These are phyloP conservation scores for Trichosanthes cucumerina DNA, from an alignment of 306 rosid species.

Conservation along the genomic window DNA sequence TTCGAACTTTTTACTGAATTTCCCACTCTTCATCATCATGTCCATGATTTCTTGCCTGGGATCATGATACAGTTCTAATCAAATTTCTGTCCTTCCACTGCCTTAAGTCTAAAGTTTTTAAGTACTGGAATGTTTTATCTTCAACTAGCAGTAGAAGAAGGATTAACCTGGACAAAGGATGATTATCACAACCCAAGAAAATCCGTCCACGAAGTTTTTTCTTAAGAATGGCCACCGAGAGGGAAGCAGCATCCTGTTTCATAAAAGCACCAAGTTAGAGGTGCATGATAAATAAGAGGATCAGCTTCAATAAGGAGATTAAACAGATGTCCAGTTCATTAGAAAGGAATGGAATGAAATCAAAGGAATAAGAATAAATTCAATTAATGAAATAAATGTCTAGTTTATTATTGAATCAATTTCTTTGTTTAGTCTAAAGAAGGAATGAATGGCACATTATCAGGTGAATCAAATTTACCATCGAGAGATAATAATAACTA, in stretches of 20 bases:
- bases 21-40: conserved; percentile 63
- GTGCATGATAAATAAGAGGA: conserved; percentile 1
- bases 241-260: conserved; percentile 85
- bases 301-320: background rate
- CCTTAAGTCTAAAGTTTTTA: background rate
- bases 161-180: conserved; percentile 81
- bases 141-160: conserved; percentile 2
- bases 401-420: background rate
- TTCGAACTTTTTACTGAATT: conserved; percentile 60
- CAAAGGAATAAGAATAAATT: background rate
- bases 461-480: background rate
- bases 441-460: background rate
- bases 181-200: conserved; percentile 88
- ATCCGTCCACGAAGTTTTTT: conserved; percentile 46
- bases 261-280: background rate
- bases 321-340: background rate
- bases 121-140: background rate
- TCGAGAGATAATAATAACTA: background rate
- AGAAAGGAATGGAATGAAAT: background rate
- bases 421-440: background rate
- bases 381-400: background rate
- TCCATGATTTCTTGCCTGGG: conserved; percentile 97
- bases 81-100: background rate
- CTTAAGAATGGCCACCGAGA: conserved; percentile 66
- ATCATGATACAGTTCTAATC: conserved; percentile 5